Percentiles rank a stretch among this genome's conserved stretches.
Evolutionary conservation across 1,284 basidiomycete species (phyloP).

Genomic region (Cryptococcus sp.): DNA sequence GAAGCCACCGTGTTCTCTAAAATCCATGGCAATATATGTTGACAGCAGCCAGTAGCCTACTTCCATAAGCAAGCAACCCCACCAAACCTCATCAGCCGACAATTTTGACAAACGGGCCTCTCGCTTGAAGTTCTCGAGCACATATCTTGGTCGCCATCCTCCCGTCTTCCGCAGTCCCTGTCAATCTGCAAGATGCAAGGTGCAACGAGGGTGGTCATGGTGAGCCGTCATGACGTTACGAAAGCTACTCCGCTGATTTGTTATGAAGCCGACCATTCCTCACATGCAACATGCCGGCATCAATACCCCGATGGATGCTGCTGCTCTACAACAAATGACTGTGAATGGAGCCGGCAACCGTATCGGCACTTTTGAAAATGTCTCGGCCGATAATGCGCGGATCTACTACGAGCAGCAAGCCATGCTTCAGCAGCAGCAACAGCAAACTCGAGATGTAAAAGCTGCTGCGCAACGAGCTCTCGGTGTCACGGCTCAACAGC

Average conservation of each 20-base stretch:
- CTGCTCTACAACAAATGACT: constrained; percentile 12
- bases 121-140: background rate
- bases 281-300: constrained; percentile 20
- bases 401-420: constrained; percentile 15
- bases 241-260: background rate
- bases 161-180: too few relatives aligned
- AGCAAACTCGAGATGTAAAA: constrained; percentile 18
- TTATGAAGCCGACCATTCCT: constrained; percentile 11
- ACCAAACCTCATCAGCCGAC: background rate
- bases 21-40: too few relatives aligned
- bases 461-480: constrained; percentile 15
- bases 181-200: constrained; percentile 10
- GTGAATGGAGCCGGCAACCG: constrained; percentile 8
- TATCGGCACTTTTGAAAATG: constrained; percentile 4
- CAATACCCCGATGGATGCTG: constrained; percentile 11
- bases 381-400: constrained; percentile 13
- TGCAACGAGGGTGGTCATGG: constrained; percentile 17
- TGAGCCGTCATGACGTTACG: constrained; percentile 2
- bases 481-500: constrained; percentile 13
- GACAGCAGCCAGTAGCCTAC: too few relatives aligned
- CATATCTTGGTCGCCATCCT: too few relatives aligned
- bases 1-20: too few relatives aligned
- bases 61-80: background rate
- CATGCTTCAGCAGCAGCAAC: constrained; percentile 17
- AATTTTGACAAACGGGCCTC: background rate